Evolutionary conservation across 192 early-diverging fungal species (phyloP).

Genomic region (Coemansia sp.): DNA sequence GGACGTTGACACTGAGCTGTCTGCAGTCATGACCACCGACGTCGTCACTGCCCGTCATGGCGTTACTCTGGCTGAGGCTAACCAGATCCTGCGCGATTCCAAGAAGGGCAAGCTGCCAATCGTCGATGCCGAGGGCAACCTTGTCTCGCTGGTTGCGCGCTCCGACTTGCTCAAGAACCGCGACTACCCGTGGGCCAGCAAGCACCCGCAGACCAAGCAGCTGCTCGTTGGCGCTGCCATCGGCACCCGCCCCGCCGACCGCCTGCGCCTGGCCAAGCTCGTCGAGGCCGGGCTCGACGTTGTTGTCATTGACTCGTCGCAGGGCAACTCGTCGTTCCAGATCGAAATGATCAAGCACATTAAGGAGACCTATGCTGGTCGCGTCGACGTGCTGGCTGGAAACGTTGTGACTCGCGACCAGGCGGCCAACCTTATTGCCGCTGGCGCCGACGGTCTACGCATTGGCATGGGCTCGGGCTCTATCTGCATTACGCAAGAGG

Average conservation of each 20-base stretch:
- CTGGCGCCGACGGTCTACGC: conserved; percentile 93
- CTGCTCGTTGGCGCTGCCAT: conserved; percentile 93
- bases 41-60: conserved; percentile 84
- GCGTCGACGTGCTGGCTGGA: conserved; percentile 90
- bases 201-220: conserved; percentile 78
- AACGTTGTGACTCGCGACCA: conserved; percentile 98
- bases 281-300: conserved; percentile 96
- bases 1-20: conserved; percentile 65
- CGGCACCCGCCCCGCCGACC: conserved; percentile 89
- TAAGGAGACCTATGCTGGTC: conserved; percentile 75
- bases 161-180: conserved; percentile 97
- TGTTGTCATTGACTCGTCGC: conserved; percentile 93
- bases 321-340: conserved; percentile 94
- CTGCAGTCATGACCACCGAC: conserved; percentile 88
- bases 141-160: conserved; percentile 89
- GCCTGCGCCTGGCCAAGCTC: conserved; percentile 75
- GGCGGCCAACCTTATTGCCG: conserved; percentile 85
- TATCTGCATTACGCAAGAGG: conserved; percentile 98
- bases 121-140: conserved; percentile 77
- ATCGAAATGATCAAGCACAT: conserved; percentile 95
- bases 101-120: conserved; percentile 98
- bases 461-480: conserved; percentile 98
- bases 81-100: conserved; percentile 81
- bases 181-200: conserved; percentile 93
- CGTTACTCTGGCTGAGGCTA: conserved; percentile 88